Evolutionary conservation across 1,284 basidiomycete genomes (phyloP).

Genomic region (Anthracocystis setariae): DNA sequence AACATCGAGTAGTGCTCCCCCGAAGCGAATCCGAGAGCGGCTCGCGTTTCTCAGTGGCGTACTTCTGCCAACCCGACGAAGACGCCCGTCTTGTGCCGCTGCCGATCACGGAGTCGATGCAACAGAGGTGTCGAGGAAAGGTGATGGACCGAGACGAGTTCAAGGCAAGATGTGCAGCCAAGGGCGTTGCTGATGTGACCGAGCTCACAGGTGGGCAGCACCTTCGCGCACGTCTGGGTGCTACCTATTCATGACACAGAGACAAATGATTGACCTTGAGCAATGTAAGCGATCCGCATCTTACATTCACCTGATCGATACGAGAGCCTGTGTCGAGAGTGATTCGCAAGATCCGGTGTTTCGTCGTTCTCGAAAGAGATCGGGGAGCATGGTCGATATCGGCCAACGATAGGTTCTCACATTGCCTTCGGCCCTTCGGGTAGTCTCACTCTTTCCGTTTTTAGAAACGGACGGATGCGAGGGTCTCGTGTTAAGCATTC

Average conservation of each 20-base stretch:
- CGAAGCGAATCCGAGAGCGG: slow-evolving; percentile 33
- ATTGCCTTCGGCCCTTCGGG: too few relatives aligned
- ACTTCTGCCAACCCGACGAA: slow-evolving; percentile 59
- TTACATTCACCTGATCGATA: too few relatives aligned
- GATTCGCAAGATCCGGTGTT: too few relatives aligned
- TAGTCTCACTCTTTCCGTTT: too few relatives aligned
- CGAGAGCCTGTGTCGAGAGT: too few relatives aligned
- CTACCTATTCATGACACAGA: slow-evolving; percentile 14
- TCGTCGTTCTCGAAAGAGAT: too few relatives aligned
- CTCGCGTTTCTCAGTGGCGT: slow-evolving; percentile 57
- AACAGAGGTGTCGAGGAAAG: slow-evolving; percentile 12
- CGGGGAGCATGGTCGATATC: too few relatives aligned
- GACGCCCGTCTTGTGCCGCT: slow-evolving; percentile 47
- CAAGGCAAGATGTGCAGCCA: slow-evolving; percentile 23
- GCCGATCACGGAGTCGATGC: slow-evolving; percentile 5
- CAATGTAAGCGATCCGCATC: not conserved
- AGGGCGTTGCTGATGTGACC: slow-evolving; percentile 34
- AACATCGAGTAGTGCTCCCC: slow-evolving; percentile 57
- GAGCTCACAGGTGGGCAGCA: slow-evolving; percentile 52
- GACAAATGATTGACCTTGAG: too few relatives aligned
- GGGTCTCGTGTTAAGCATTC: too few relatives aligned
- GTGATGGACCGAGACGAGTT: slow-evolving; percentile 31
- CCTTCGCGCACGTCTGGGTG: slow-evolving; percentile 34
- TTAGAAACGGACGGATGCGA: too few relatives aligned
- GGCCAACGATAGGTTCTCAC: too few relatives aligned